Percentiles rank a stretch among this genome's conserved stretches.
Conservation (phyloP, 1,284 basidiomycete species). For the Microbotryum saponariae region DNA sequence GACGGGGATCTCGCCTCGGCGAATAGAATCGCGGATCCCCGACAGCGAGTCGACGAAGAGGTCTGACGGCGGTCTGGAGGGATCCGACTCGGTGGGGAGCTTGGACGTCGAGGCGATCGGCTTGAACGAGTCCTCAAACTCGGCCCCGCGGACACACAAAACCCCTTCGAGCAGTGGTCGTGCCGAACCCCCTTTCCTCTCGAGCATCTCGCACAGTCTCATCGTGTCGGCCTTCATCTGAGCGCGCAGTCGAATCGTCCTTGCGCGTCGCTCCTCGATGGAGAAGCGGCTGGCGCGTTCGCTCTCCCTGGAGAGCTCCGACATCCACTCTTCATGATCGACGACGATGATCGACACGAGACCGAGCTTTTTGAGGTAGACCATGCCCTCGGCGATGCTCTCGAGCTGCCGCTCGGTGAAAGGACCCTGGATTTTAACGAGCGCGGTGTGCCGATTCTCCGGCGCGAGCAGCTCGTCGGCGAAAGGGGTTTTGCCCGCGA, state of each 20-base stretch:
- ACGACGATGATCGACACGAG: conserved; percentile 90
- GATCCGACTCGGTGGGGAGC: conserved; percentile 9
- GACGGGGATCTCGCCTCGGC: conserved; percentile 90
- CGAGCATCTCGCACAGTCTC: conserved; percentile 66
- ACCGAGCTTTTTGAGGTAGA: conserved; percentile 90
- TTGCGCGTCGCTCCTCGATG: conserved; percentile 38
- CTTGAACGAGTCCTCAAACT: conserved; percentile 48
- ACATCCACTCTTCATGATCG: conserved; percentile 71
- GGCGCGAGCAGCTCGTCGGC: conserved; percentile 71
- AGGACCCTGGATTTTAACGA: conserved; percentile 96
- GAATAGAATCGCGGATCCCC: conserved; percentile 74
- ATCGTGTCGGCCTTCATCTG: conserved; percentile 59
- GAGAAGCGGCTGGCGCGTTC: conserved; percentile 1
- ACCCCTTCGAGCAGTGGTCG: conserved; percentile 81
- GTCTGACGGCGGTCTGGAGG: conserved; percentile 14
- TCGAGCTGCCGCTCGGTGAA: conserved; percentile 92
- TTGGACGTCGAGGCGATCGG: conserved; percentile 26
- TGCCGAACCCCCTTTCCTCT: conserved; percentile 73
- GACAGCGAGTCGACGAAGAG: conserved; percentile 34
- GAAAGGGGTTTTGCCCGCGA: conserved; percentile 48
- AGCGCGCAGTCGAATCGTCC: conserved; percentile 47
- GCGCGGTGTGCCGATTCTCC: conserved; percentile 70
- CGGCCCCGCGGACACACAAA: conserved; percentile 65
- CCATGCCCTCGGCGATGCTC: conserved; percentile 85
- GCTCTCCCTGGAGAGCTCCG: conserved; percentile 48